Evolutionary conservation across 495 filamentous ascomycete species (phyloP), one percentile per base, ranked within the genome.

Genomic region (Glonium stellatum): DNA sequence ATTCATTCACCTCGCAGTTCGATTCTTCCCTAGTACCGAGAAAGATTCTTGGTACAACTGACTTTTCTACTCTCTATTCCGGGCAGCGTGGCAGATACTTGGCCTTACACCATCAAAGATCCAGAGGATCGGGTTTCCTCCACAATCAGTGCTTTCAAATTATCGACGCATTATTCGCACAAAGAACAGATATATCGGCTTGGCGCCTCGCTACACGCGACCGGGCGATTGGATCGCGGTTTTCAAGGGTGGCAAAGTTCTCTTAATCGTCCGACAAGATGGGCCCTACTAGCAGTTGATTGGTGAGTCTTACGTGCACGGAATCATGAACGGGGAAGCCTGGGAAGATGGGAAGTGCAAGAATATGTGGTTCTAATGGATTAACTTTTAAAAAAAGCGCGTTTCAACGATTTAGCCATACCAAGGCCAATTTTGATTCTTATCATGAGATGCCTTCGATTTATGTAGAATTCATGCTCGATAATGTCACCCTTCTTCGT

Each of bases 351-450:
- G 11, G 11, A 42, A 19, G 8, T 36, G 25, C 34, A 25, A 39
- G 53, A 23, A 51, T 2, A 50, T 62, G 59, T 57, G 59, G 59
- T 41, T 62, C 42, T 51, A 57, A 42, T 62, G 49, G 57, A 44
- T 44, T 54, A 1, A 54, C 36, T 11, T 2, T 44, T 44, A 31
- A 3, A 6, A 31, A 6, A 3, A 6, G 27, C 6, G 27, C 3
- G 6, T 31, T 31, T 31, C 27, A 31, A 31, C 27, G 2, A 3
- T 31, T 31, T 31, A 6, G 27, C 27, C 6, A 31, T 31, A 6
- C 6, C 6, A 31, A n/a, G 3, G 27, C 6, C 27, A 6, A 6
- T 6, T 31, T 6, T 31, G 6, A 31, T 6, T 2, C 6, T 31
- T 31, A 31, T 31, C 27, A 2, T 31, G n/a, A n/a, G n/a, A n/a